These are phyloP conservation scores for Scheffersomyces illinoinensis DNA, from an alignment of 1,139 yeast species.

Conservation along the genomic window DNA sequence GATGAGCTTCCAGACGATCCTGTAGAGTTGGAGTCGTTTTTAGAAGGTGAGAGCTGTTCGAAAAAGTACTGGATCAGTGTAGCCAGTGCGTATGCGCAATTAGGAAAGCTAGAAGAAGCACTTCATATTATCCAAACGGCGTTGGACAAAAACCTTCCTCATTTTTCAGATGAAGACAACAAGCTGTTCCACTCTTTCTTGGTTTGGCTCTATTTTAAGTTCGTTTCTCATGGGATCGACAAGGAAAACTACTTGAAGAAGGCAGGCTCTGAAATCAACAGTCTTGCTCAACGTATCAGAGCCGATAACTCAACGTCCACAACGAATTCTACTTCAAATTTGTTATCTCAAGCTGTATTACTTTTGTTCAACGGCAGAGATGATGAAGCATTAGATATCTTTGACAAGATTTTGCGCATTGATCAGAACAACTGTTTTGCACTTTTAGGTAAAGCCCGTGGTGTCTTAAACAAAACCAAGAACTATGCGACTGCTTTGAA, in stretches of 20 bases:
- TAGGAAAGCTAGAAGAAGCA: conserved; percentile 62
- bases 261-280: conserved; percentile 23
- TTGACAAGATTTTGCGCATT: conserved; percentile 53
- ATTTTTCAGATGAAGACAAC: conserved; percentile 49
- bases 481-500: conserved; percentile 76
- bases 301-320: conserved; percentile 13
- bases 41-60: conserved; percentile 77
- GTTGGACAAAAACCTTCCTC: conserved; percentile 31
- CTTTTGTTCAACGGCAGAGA: conserved; percentile 49
- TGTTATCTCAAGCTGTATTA: conserved; percentile 62
- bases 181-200: conserved; percentile 60
- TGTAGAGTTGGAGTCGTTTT: conserved; percentile 71
- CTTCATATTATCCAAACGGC: conserved; percentile 65
- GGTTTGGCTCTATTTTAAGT: conserved; percentile 70
- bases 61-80: conserved; percentile 81
- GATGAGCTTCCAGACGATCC: conserved; percentile 89
- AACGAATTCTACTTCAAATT: conserved; percentile 32
- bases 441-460: conserved; percentile 80
- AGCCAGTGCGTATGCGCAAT: conserved; percentile 76
- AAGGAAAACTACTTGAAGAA: conserved; percentile 22
- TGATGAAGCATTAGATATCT: conserved; percentile 66
- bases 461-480: conserved; percentile 64
- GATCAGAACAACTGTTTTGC: conserved; percentile 70
- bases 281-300: conserved; percentile 12
- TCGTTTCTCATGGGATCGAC: conserved; percentile 26